A percentile compares a stretch with the other conserved stretches of the same genome.
Evolutionary conservation across 2,329 filamentous ascomycete species (phyloP).

Genomic region (Paracamarosporium sp.): DNA sequence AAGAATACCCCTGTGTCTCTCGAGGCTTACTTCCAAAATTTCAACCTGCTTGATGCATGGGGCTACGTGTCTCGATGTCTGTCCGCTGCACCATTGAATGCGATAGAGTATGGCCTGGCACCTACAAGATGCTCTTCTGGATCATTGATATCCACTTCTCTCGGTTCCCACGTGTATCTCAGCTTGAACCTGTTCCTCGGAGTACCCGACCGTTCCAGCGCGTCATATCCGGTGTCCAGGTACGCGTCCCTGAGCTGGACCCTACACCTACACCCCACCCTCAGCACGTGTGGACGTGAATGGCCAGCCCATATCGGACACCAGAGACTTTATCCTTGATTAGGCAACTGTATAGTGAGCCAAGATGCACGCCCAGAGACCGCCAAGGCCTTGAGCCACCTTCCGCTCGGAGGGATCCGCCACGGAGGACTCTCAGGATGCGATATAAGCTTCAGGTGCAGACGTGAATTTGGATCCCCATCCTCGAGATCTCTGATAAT

Average conservation of each 20-base stretch:
- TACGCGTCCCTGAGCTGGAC: slow-evolving; percentile 2
- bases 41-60: no score
- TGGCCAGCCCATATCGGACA: slow-evolving; percentile 34
- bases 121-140: no score
- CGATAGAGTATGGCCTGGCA: no score
- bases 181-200: background rate
- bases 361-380: slow-evolving; percentile 27
- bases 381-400: slow-evolving; percentile 22
- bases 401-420: slow-evolving; percentile 6
- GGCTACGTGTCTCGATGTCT: no score
- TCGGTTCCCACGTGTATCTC: background rate
- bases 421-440: background rate
- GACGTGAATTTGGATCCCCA: slow-evolving; percentile 13
- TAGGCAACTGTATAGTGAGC: slow-evolving; percentile 30
- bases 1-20: no score
- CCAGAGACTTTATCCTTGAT: slow-evolving; percentile 15
- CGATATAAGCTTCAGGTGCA: slow-evolving; percentile 10
- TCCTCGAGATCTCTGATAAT: slow-evolving; percentile 14
- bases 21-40: no score
- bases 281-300: slow-evolving; percentile 36
- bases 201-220: background rate
- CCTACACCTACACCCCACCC: background rate
- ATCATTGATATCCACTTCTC: no score
- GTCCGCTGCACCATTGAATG: no score
- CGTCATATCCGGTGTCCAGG: slow-evolving; percentile 5